Evolutionary conservation across 345 rosid genomes (phyloP).

Genomic region (Gossypium ekmanianum): DNA sequence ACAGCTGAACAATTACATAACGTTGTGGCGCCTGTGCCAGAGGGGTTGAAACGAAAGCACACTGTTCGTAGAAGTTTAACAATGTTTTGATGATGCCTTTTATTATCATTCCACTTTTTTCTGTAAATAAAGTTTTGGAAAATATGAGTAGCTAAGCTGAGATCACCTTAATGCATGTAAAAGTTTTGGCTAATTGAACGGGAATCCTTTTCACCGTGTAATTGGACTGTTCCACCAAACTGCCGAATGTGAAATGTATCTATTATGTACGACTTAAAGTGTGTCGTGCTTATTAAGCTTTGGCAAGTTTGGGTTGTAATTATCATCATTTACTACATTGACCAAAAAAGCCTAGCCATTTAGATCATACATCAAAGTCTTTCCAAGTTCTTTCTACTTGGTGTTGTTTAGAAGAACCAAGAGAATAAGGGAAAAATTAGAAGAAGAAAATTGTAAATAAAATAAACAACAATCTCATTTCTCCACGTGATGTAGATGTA

Average conservation of each 20-base stretch:
- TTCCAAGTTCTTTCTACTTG: background rate
- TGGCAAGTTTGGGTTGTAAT: background rate
- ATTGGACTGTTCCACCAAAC: too few species aligned
- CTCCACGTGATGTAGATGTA: background rate
- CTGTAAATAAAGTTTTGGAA: background rate
- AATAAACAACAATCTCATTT: background rate
- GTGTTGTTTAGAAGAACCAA: background rate
- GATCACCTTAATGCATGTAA: background rate
- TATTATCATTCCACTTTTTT: background rate
- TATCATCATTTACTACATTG: background rate
- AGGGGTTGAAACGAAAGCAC: conserved; percentile 28
- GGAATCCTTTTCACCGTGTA: too few species aligned
- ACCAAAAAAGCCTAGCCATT: background rate
- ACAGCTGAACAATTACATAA: conserved; percentile 48
- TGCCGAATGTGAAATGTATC: too few species aligned
- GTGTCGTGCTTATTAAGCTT: background rate
- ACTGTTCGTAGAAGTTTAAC: conserved; percentile 11
- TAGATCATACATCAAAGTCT: background rate
- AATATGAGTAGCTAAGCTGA: background rate
- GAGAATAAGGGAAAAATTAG: background rate
- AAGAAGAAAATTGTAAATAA: background rate
- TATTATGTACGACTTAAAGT: background rate
- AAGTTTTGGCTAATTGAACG: background rate
- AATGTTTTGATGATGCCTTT: background rate
- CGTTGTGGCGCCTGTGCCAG: conserved; percentile 25